These are phyloP conservation scores for Odontarrhena argentea DNA, from an alignment of 345 rosid species.

Conservation along the genomic window DNA sequence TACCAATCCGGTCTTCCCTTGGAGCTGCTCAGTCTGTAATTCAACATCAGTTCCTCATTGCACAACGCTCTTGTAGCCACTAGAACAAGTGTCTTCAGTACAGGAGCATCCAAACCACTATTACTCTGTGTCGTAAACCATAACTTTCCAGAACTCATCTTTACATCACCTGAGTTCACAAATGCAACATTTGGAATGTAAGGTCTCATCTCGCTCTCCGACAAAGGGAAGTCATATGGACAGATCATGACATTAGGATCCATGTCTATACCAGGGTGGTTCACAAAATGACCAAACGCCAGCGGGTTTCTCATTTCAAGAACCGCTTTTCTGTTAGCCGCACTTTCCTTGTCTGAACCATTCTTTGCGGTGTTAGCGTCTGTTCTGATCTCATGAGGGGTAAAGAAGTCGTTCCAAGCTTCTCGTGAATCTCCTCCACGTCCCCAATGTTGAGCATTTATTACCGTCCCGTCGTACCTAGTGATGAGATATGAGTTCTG, in stretches of 20 bases:
- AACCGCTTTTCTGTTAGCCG: conserved; percentile 38
- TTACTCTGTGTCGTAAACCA: conserved; percentile 58
- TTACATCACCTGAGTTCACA: conserved; percentile 57
- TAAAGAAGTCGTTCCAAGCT: conserved; percentile 56
- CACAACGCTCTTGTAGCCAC: conserved; percentile 73
- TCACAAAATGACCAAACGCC: conserved; percentile 82
- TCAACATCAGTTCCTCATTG: conserved; percentile 75
- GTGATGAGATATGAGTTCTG: conserved; percentile 78
- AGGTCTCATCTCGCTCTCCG: conserved; percentile 61
- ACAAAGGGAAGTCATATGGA: conserved; percentile 78
- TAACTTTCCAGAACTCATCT: conserved; percentile 70
- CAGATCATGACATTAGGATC: conserved; percentile 84
- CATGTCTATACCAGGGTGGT: conserved; percentile 69
- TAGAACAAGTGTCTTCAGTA: conserved; percentile 67
- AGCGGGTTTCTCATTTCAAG: conserved; percentile 86
- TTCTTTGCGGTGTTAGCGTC: conserved; percentile 34
- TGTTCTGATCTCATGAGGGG: conserved; percentile 39
- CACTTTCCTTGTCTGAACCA: conserved; percentile 53
- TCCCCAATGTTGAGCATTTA: conserved; percentile 92
- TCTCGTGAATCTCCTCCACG: conserved; percentile 64
- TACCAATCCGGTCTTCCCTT: conserved; percentile 75
- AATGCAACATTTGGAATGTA: conserved; percentile 73
- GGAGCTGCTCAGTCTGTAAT: conserved; percentile 70
- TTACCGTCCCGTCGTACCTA: conserved; percentile 74
- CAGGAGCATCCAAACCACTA: conserved; percentile 40